Evolutionary conservation across 1,139 yeast genomes (phyloP), one percentile per base, ranked within the genome.

Genomic region (Lodderomyces metapsilosis): DNA sequence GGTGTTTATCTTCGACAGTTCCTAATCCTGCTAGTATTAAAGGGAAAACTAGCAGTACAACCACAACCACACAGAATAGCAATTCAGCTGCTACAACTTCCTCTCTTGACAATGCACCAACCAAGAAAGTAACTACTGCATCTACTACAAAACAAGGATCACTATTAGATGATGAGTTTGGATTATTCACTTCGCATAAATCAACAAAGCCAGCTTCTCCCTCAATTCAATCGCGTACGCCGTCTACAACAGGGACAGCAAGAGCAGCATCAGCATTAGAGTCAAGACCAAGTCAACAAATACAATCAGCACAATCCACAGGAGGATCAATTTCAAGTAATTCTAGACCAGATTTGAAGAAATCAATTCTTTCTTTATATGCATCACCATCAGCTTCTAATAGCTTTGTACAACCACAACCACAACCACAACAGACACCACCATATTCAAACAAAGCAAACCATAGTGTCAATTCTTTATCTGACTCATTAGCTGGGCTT

Each of bases 361-460:
- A 88, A 64, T 87, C 96, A 1, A 92, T 92, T 48, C 68, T 92
- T 46, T 88, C 97, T 16, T 74, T 92, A 44, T 92, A 92, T 59
- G 84, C 97, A 2, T 76, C 87, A 2, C 88, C 92, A 11, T 64
- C 74, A 2, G 64, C 74, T 1, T 56, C 59, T n/a, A 57, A 67
- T 20, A 62, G 71, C 37, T 64, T 66, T 43, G 44, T 59, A 27
- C 67, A 62, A 41, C 47, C 44, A 38, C 40, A 37, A 15, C 65
- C 59, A 12, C 62, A 50, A 39, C 53, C n/a, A n/a, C n/a, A n/a
- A n/a, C n/a, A n/a, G n/a, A n/a, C 49, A 37, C 49, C 39, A 16
- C 47, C 32, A 33, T 48, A 48, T 27, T 36, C 41, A 37, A 28
- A 33, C 23, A 32, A 39, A 34, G 25, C 33, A 32, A 37, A 20